These are phyloP conservation scores for Podila minutissima DNA, from an alignment of 192 early-diverging fungal species.

Conservation along the genomic window DNA sequence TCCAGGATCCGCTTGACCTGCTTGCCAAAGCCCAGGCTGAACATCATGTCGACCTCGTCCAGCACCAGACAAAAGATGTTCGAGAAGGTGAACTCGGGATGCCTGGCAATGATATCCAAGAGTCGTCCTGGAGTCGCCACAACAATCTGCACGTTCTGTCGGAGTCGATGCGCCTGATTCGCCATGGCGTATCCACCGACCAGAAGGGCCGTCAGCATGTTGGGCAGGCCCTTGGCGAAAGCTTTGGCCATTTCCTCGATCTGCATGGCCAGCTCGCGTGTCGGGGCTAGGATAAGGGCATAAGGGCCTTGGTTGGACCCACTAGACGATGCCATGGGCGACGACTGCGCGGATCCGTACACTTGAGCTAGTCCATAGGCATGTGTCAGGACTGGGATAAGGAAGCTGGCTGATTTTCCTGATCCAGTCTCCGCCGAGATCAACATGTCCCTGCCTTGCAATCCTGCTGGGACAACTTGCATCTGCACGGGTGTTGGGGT, in stretches of 20 bases:
- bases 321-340: constrained; percentile 15
- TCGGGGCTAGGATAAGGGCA: constrained; percentile 60
- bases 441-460: constrained; percentile 61
- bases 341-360: constrained; percentile 8
- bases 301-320: constrained; percentile 45
- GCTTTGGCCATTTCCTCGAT: constrained; percentile 56
- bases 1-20: constrained; percentile 59
- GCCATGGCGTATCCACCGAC: constrained; percentile 65
- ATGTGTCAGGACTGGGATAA: constrained; percentile 59
- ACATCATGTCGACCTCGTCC: constrained; percentile 69
- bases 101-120: constrained; percentile 53
- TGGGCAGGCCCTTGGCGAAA: constrained; percentile 49
- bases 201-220: constrained; percentile 64
- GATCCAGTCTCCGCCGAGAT: constrained; percentile 59
- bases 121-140: constrained; percentile 68
- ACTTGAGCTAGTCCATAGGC: constrained; percentile 19
- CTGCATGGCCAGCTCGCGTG: constrained; percentile 62
- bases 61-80: constrained; percentile 59
- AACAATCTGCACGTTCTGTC: constrained; percentile 63
- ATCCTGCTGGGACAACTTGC: constrained; percentile 48
- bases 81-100: constrained; percentile 44
- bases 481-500: constrained; percentile 49
- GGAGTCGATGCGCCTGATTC: constrained; percentile 61
- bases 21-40: constrained; percentile 62
- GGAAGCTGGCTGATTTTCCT: constrained; percentile 62